These are phyloP conservation scores for Debaryomycetaceae sp. DNA, from an alignment of 1,139 yeast genomes.

Conservation along the genomic window DNA sequence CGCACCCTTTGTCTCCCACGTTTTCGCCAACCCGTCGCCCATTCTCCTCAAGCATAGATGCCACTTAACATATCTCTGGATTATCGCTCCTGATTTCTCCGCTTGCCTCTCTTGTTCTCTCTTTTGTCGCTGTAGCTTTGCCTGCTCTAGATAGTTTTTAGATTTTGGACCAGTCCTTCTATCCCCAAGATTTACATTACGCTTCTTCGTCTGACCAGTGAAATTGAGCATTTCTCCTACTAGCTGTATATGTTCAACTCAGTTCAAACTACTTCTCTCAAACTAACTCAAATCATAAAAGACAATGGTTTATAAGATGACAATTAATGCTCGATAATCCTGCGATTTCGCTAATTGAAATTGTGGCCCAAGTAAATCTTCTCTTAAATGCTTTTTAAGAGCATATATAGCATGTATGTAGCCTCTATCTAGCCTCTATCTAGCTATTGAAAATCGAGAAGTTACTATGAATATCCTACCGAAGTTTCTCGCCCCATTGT, in stretches of 20 bases:
- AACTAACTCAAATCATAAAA: not conserved
- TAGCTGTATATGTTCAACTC: not conserved
- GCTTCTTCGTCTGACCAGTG: constrained; percentile 58
- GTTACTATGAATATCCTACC: no score
- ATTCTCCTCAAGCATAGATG: constrained; percentile 23
- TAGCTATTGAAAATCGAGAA: no score
- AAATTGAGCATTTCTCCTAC: constrained; percentile 46
- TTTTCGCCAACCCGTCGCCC: constrained; percentile 1
- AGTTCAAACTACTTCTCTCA: not conserved
- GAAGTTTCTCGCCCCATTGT: no score
- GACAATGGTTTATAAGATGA: not conserved
- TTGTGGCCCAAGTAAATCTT: not conserved
- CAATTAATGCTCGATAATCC: not conserved
- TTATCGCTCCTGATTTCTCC: constrained; percentile 42
- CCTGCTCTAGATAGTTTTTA: constrained; percentile 45
- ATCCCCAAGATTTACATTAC: constrained; percentile 78
- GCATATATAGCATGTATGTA: not conserved
- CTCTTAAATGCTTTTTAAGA: no score
- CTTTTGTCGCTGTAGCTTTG: constrained; percentile 62
- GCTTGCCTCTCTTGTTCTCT: constrained; percentile 56
- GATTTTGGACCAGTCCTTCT: constrained; percentile 39
- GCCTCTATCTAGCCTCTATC: no score
- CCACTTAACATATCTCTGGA: constrained; percentile 49
- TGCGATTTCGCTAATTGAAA: not conserved
- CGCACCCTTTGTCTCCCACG: constrained; percentile 4